phyloP scores from a whole-genome alignment of 2,329 filamentous ascomycete genomes.

The Cladosporium sp. region DNA sequence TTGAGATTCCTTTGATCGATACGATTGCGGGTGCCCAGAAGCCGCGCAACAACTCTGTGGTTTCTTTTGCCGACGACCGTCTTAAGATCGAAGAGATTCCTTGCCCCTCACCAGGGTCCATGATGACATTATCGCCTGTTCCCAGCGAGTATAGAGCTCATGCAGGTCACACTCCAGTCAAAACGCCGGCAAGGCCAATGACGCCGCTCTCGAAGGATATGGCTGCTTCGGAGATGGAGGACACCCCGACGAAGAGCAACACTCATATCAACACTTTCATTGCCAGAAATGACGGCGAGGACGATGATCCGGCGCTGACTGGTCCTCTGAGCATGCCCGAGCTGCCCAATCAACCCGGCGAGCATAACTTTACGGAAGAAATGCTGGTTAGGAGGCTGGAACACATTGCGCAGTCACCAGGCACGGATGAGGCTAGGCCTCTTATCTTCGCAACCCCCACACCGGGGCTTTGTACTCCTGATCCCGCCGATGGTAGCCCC shows the following conservation, averaged over 20 bases:
- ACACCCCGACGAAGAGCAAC: constrained; percentile 34
- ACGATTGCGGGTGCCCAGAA: constrained; percentile 13
- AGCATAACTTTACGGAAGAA: constrained; percentile 34
- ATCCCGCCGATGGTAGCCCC: constrained; percentile 8
- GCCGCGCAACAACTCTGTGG: constrained; percentile 17
- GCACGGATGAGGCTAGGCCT: constrained; percentile 27
- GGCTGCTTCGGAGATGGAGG: constrained; percentile 27
- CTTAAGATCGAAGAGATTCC: constrained; percentile 30
- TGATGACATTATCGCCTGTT: constrained; percentile 26
- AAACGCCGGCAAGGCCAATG: constrained; percentile 23
- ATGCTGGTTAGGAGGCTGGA: constrained; percentile 28
- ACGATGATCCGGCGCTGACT: constrained; percentile 30
- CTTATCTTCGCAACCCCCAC: constrained; percentile 26
- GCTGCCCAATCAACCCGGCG: constrained; percentile 29
- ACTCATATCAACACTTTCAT: constrained; percentile 32
- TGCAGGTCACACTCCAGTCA: constrained; percentile 34
- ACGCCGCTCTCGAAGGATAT: constrained; percentile 26
- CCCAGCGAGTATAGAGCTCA: constrained; percentile 27
- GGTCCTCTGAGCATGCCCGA: constrained; percentile 35
- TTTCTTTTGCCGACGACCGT: constrained; percentile 23
- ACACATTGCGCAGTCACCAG: constrained; percentile 31
- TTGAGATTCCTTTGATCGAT: constrained; percentile 20
- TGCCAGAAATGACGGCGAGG: constrained; percentile 24
- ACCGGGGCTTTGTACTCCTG: constrained; percentile 27
- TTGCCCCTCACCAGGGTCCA: constrained; percentile 14